These are phyloP conservation scores for Talaromyces albobiverticillius DNA, from an alignment of 2,329 filamentous ascomycete species.

Conservation along the genomic window DNA sequence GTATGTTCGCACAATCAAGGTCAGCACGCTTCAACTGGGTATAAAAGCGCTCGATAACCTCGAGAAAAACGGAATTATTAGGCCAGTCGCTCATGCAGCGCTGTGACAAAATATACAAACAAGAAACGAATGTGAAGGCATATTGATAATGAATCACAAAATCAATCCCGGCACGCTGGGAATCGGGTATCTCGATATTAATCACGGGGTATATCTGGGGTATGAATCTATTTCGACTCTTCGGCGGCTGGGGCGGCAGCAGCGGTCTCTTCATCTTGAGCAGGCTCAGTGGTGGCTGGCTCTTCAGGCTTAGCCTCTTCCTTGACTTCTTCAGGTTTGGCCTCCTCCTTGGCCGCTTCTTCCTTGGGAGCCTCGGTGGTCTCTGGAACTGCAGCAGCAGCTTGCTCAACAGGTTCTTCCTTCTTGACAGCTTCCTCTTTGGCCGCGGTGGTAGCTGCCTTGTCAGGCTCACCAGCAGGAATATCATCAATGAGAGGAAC, in stretches of 20 bases:
- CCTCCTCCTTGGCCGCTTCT: constrained; percentile 19
- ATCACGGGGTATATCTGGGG: constrained; percentile 8
- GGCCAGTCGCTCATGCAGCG: constrained; percentile 2
- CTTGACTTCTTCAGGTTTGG: constrained; percentile 10
- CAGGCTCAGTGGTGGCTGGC: background rate
- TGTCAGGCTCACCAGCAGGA: constrained; percentile 15
- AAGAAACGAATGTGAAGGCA: background rate
- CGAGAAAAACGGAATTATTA: background rate
- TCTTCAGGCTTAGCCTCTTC: constrained; percentile 14
- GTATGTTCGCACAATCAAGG: background rate
- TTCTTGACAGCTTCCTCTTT: constrained; percentile 15
- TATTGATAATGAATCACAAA: constrained; percentile 3
- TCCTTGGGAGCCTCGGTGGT: constrained; percentile 18
- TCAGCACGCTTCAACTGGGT: constrained; percentile 18
- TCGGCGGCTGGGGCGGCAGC: constrained; percentile 9
- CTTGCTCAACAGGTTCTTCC: constrained; percentile 9
- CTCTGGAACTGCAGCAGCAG: background rate
- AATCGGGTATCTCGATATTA: constrained; percentile 18
- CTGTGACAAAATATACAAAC: constrained; percentile 5
- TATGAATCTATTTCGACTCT: constrained; percentile 13
- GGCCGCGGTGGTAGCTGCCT: constrained; percentile 3
- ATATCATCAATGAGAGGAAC: constrained; percentile 29
- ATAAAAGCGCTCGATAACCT: constrained; percentile 18
- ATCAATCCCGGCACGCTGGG: constrained; percentile 10
- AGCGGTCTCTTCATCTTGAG: constrained; percentile 8